phyloP scores from a whole-genome alignment of 176 grass and related monocot species.

The Aegilops tauschii region DNA sequence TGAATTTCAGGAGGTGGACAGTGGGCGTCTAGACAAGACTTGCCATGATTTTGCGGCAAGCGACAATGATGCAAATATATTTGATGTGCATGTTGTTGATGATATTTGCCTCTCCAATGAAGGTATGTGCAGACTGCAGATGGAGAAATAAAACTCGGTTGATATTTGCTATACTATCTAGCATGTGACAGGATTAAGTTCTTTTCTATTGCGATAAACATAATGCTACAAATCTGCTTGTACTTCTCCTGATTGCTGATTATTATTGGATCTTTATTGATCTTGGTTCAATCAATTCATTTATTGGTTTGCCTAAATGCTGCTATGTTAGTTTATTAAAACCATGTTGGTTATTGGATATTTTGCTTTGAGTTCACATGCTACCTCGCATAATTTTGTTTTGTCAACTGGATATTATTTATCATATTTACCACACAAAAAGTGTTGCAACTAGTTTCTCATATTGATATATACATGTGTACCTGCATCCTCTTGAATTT shows the following conservation, averaged over 20 bases:
- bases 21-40: conserved; percentile 23
- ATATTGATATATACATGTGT: background rate
- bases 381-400: background rate
- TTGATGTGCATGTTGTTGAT: conserved; percentile 84
- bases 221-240: background rate
- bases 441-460: background rate
- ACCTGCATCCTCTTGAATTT: background rate
- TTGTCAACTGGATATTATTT: background rate
- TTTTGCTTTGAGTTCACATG: background rate
- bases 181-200: background rate
- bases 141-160: background rate
- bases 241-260: no score
- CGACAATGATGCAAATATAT: conserved; percentile 55
- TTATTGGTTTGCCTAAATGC: background rate
- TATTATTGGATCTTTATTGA: background rate
- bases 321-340: background rate
- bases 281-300: background rate
- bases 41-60: conserved; percentile 17
- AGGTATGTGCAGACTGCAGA: conserved; percentile 18
- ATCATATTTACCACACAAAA: background rate
- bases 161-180: background rate
- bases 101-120: conserved; percentile 42
- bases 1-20: conserved; percentile 27
- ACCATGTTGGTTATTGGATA: background rate
- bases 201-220: background rate